Evolutionary conservation across 768 basidiomycete species (phyloP).

Genomic region (Lactarius psammicola): DNA sequence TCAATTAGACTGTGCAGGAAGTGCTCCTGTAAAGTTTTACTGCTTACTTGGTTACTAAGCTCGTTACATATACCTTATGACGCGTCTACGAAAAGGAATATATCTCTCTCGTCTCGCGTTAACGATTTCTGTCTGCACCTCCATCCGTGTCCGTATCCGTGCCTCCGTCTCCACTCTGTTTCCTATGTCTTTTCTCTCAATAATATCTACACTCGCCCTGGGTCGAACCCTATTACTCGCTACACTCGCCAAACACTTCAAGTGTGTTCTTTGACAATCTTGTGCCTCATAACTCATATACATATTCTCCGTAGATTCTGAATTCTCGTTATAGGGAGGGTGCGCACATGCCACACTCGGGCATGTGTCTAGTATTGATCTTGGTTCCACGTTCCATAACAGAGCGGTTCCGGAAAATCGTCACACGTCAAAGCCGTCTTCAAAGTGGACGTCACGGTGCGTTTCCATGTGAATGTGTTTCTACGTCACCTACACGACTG

Average conservation of each 20-base stretch:
- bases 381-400: neutral
- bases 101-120: too few species aligned
- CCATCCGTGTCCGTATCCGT: too few species aligned
- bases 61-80: too few species aligned
- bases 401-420: constrained; percentile 18
- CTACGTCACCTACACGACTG: neutral
- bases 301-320: constrained; percentile 4
- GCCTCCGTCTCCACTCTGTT: too few species aligned
- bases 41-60: too few species aligned
- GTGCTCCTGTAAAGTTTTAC: too few species aligned
- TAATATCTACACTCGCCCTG: too few species aligned
- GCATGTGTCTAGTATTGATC: neutral
- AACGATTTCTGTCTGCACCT: too few species aligned
- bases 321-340: constrained; percentile 17
- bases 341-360: neutral
- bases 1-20: neutral
- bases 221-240: too few species aligned
- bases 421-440: constrained; percentile 8
- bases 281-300: neutral
- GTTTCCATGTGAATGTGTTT: too few species aligned
- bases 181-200: too few species aligned
- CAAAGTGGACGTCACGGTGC: constrained; percentile 10
- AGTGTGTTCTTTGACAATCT: neutral
- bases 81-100: too few species aligned
- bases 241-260: constrained; percentile 11